phyloP scores from a whole-genome alignment of 495 filamentous ascomycete genomes.

The Tuber calosporum region DNA sequence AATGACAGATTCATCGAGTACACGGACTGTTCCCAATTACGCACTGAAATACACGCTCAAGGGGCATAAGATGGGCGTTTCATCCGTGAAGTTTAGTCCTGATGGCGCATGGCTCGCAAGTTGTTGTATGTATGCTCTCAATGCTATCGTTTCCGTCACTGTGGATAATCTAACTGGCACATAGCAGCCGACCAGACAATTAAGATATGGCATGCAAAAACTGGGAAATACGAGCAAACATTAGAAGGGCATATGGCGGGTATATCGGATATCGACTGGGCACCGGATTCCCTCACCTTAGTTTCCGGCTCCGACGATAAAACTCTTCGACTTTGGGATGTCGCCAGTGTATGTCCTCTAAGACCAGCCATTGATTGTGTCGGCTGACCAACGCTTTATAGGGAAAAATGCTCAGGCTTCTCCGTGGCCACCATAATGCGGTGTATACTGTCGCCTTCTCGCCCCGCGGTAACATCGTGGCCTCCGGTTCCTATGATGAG shows the following conservation, averaged over 20 bases:
- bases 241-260: slow-evolving; percentile 92
- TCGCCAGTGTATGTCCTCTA: slow-evolving; percentile 56
- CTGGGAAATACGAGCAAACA: slow-evolving; percentile 71
- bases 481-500: slow-evolving; percentile 91
- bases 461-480: slow-evolving; percentile 93
- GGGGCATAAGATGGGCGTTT: slow-evolving; percentile 70
- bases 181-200: slow-evolving; percentile 75
- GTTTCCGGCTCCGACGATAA: slow-evolving; percentile 95
- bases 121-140: slow-evolving; percentile 52
- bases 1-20: background rate
- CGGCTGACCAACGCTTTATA: background rate
- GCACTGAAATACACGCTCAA: slow-evolving; percentile 54
- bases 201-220: slow-evolving; percentile 79
- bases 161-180: slow-evolving; percentile 7
- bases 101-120: slow-evolving; percentile 85
- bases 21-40: slow-evolving; percentile 28
- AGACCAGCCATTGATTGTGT: slow-evolving; percentile 7
- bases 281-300: slow-evolving; percentile 73
- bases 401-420: slow-evolving; percentile 52
- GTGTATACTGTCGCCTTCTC: slow-evolving; percentile 88
- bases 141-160: background rate
- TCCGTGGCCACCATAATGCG: slow-evolving; percentile 90
- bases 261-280: slow-evolving; percentile 83
- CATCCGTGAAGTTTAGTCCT: slow-evolving; percentile 84
- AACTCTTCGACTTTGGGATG: slow-evolving; percentile 86